These are phyloP conservation scores for Schizosaccharomyces japonicus DNA, from an alignment of 805 yeast genomes.

Conservation along the genomic window DNA sequence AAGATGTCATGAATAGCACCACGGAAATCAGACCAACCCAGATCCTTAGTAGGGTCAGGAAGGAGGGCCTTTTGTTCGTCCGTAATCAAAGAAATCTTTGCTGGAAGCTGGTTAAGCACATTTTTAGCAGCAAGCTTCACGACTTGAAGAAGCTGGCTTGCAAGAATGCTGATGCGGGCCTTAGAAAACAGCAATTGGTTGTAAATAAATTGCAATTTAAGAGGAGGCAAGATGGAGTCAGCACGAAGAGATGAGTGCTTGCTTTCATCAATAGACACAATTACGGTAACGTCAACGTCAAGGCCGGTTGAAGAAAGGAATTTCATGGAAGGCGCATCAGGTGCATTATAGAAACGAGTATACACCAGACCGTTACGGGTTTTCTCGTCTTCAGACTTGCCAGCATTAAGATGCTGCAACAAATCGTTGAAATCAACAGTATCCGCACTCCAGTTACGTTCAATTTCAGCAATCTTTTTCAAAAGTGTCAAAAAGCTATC, in stretches of 20 bases:
- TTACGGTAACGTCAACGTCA: slow-evolving; percentile 40
- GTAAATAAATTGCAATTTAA: slow-evolving; percentile 28
- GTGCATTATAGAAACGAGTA: slow-evolving; percentile 3
- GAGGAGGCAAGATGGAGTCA: slow-evolving; percentile 7
- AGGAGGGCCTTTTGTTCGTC: slow-evolving; percentile 32
- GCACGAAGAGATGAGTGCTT: slow-evolving; percentile 7
- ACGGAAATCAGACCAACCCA: slow-evolving; percentile 75
- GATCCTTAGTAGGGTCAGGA: slow-evolving; percentile 70
- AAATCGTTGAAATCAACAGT: slow-evolving; percentile 8
- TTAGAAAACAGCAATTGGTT: slow-evolving; percentile 52
- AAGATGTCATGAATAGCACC: slow-evolving; percentile 96
- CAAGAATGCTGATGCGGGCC: slow-evolving; percentile 42
- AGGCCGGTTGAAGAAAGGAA: slow-evolving; percentile 22
- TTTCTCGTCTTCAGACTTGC: not conserved
- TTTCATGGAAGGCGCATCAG: slow-evolving; percentile 3
- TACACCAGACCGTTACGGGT: not conserved
- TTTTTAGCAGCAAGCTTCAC: slow-evolving; percentile 11
- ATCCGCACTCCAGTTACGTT: slow-evolving; percentile 1
- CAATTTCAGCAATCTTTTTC: slow-evolving; percentile 19
- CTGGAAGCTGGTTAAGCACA: slow-evolving; percentile 22
- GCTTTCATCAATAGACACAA: slow-evolving; percentile 16
- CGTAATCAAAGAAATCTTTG: slow-evolving; percentile 47
- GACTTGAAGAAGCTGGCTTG: slow-evolving; percentile 48
- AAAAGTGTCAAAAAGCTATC: slow-evolving; percentile 28
- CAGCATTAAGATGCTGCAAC: not conserved